These are phyloP conservation scores for Fremontodendron californicum DNA, from an alignment of 345 rosid genomes.

Conservation along the genomic window DNA sequence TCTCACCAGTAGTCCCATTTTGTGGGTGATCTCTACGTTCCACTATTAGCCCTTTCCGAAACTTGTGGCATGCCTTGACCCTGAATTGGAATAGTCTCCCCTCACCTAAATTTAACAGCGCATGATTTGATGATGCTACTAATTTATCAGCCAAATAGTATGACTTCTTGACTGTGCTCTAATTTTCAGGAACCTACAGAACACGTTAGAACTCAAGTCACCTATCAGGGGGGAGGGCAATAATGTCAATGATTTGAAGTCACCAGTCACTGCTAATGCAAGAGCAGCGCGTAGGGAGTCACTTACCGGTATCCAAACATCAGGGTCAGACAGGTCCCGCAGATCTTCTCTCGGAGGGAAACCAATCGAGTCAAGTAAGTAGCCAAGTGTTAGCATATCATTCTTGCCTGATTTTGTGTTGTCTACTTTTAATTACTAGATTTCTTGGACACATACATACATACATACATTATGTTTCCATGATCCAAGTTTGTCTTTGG, in stretches of 20 bases:
- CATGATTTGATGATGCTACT: not conserved
- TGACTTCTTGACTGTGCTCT: not conserved
- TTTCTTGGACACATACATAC: not conserved
- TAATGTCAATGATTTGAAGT: constrained; percentile 30
- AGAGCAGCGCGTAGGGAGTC: constrained; percentile 69
- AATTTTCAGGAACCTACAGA: constrained; percentile 41
- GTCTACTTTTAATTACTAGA: not conserved
- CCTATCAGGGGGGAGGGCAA: constrained; percentile 30
- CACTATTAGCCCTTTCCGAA: no score
- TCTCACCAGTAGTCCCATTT: no score
- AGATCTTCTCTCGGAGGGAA: constrained; percentile 84
- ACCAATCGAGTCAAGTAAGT: constrained; percentile 46
- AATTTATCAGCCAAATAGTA: not conserved
- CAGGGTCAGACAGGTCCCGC: constrained; percentile 46
- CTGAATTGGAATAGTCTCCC: no score
- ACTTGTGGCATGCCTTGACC: no score
- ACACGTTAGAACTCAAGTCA: constrained; percentile 31
- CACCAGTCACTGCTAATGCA: constrained; percentile 43
- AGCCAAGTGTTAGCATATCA: not conserved
- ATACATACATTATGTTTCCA: not conserved
- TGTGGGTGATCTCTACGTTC: no score
- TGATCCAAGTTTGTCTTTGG: constrained; percentile 7
- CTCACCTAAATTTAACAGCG: not conserved
- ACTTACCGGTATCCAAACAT: constrained; percentile 51
- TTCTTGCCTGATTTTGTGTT: constrained; percentile 1